These are phyloP conservation scores for Mentha longifolia DNA, from an alignment of 257 asterid species.

Conservation along the genomic window DNA sequence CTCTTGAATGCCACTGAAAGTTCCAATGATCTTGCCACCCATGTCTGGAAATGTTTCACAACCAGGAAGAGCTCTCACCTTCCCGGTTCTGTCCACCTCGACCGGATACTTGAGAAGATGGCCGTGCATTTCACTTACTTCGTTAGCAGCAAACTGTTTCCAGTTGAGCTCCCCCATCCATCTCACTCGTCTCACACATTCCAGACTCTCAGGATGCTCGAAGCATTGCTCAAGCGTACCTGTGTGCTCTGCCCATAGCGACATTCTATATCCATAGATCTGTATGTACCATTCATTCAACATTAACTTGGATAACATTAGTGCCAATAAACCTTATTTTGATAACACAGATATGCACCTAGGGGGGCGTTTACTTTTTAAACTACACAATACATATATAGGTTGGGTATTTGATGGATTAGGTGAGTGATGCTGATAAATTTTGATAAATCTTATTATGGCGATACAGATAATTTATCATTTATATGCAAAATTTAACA, in stretches of 20 bases:
- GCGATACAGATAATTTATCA: no score
- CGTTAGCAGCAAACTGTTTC: constrained; percentile 69
- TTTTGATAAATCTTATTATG: no score
- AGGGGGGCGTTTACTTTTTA: no score
- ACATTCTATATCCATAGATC: constrained; percentile 92
- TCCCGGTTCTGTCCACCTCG: constrained; percentile 70
- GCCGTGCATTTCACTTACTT: constrained; percentile 66
- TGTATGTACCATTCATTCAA: constrained; percentile 42
- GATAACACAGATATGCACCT: not conserved
- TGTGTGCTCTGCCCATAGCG: constrained; percentile 87
- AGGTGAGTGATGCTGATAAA: no score
- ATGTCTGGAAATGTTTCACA: constrained; percentile 85
- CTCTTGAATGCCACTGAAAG: constrained; percentile 82
- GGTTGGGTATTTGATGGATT: no score
- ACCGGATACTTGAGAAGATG: constrained; percentile 94
- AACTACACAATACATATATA: no score
- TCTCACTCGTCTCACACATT: constrained; percentile 70
- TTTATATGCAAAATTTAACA: no score
- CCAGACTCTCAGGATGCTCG: constrained; percentile 73
- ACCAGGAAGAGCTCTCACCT: constrained; percentile 74
- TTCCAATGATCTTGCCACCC: constrained; percentile 84
- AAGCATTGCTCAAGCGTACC: constrained; percentile 69
- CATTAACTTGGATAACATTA: not conserved
- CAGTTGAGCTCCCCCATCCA: constrained; percentile 72
- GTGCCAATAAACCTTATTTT: not conserved